phyloP scores from a whole-genome alignment of 2,329 filamentous ascomycete species.

The Periconia sp. region DNA sequence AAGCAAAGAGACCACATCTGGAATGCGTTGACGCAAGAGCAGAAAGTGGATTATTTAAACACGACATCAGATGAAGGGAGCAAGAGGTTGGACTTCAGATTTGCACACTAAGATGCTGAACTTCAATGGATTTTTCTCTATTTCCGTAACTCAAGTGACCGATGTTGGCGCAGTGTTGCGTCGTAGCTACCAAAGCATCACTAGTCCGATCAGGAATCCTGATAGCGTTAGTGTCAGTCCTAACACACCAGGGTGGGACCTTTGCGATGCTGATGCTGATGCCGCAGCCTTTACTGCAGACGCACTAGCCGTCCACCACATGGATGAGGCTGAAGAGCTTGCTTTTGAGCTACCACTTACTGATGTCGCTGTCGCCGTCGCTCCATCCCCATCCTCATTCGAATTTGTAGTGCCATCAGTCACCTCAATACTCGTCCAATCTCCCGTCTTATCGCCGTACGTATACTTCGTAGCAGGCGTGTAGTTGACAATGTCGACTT shows the following conservation, averaged over 20 bases:
- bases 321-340: no score
- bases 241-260: no score
- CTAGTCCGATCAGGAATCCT: no score
- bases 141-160: no score
- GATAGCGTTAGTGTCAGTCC: no score
- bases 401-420: slow-evolving; percentile 13
- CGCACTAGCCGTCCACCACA: background rate
- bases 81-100: slow-evolving; percentile 45
- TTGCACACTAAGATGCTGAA: slow-evolving; percentile 39
- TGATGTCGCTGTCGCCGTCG: background rate
- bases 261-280: no score
- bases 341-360: no score
- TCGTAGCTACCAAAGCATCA: no score
- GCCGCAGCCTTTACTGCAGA: no score
- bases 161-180: no score
- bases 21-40: slow-evolving; percentile 50
- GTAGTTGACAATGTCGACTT: slow-evolving; percentile 56
- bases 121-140: no score
- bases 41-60: slow-evolving; percentile 55
- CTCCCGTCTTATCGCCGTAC: slow-evolving; percentile 54
- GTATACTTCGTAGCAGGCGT: slow-evolving; percentile 55
- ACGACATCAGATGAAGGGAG: slow-evolving; percentile 44
- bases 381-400: background rate
- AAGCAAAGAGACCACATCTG: slow-evolving; percentile 50
- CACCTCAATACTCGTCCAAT: slow-evolving; percentile 53